A percentile compares a stretch with the other conserved stretches of the same genome.
phyloP scores from a whole-genome alignment of 352 stramenopile genomes.

The Phytopythium vexans region DNA sequence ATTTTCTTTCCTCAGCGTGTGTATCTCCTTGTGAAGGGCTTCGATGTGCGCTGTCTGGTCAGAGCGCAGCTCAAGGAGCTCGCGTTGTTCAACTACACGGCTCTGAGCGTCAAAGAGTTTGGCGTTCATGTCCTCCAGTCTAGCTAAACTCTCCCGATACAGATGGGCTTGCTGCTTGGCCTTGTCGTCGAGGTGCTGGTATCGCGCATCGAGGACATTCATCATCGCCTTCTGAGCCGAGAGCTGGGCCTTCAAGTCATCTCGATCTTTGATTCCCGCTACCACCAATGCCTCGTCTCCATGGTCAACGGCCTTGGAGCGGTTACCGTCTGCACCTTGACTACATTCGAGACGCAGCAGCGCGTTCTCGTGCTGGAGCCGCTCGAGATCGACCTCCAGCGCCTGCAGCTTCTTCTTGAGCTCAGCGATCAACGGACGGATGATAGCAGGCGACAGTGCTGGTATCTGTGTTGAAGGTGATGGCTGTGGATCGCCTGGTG shows the following conservation, averaged over 20 bases:
- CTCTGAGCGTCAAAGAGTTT: conserved; percentile 46
- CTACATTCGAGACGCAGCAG: conserved; percentile 33
- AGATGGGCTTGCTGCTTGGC: conserved; percentile 27
- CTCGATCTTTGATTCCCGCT: conserved; percentile 8
- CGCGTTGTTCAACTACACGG: conserved; percentile 28
- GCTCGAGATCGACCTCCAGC: conserved; percentile 43
- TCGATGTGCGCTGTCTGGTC: conserved; percentile 29
- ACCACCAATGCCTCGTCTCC: background rate
- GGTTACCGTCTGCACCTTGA: background rate
- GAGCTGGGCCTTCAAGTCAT: conserved; percentile 29
- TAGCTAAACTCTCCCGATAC: conserved; percentile 30
- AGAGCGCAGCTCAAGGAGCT: conserved; percentile 29
- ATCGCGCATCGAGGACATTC: conserved; percentile 52
- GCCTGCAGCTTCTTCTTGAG: conserved; percentile 37
- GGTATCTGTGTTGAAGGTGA: no score
- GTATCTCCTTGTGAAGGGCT: conserved; percentile 40
- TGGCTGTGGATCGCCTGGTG: no score
- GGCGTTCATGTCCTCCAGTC: conserved; percentile 34
- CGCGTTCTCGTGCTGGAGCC: conserved; percentile 52
- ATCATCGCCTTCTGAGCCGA: conserved; percentile 37
- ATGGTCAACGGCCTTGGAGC: background rate
- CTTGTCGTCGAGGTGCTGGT: conserved; percentile 40
- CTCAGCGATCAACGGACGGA: conserved; percentile 23
- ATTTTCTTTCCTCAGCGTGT: conserved; percentile 57
- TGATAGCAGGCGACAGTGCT: background rate